These are phyloP conservation scores for Williopsis jadinii DNA, from an alignment of 1,139 yeast species.

Conservation along the genomic window DNA sequence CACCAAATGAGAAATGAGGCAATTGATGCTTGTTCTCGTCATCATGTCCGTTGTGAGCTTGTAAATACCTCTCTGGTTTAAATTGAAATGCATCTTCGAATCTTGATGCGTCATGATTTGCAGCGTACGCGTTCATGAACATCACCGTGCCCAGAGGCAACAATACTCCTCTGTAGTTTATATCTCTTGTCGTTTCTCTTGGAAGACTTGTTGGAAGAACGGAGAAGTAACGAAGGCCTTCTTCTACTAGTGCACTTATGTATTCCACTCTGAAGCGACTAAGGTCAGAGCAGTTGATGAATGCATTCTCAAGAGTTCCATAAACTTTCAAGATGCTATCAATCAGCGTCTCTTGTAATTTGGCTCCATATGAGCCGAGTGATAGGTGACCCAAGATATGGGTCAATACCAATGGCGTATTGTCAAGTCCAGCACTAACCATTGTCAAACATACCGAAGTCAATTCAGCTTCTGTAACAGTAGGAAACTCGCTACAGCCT, in stretches of 20 bases:
- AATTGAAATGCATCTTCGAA: conserved; percentile 47
- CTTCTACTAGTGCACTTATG: conserved; percentile 52
- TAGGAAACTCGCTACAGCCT: conserved; percentile 9
- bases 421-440: conserved; percentile 78
- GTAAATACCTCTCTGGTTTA: conserved; percentile 54
- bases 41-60: conserved; percentile 18
- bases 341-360: conserved; percentile 33
- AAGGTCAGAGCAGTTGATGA: conserved; percentile 34
- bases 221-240: conserved; percentile 54
- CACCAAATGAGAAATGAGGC: conserved; percentile 60
- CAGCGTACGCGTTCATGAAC: conserved; percentile 64
- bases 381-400: conserved; percentile 59
- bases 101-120: conserved; percentile 50
- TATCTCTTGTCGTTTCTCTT: conserved; percentile 45
- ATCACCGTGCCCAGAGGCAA: conserved; percentile 53
- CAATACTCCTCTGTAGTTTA: conserved; percentile 30
- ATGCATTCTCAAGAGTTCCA: conserved; percentile 39
- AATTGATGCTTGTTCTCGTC: conserved; percentile 16
- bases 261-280: conserved; percentile 35
- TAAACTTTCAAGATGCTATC: conserved; percentile 26
- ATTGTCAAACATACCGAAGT: conserved; percentile 63
- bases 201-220: conserved; percentile 67
- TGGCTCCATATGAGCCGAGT: conserved; percentile 36
- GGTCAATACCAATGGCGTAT: conserved; percentile 57
- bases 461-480: conserved; percentile 37